Evolutionary conservation across 139 green algal species (phyloP), one percentile per base, ranked within the genome.

Genomic region (Axilococcus clingmanii): DNA sequence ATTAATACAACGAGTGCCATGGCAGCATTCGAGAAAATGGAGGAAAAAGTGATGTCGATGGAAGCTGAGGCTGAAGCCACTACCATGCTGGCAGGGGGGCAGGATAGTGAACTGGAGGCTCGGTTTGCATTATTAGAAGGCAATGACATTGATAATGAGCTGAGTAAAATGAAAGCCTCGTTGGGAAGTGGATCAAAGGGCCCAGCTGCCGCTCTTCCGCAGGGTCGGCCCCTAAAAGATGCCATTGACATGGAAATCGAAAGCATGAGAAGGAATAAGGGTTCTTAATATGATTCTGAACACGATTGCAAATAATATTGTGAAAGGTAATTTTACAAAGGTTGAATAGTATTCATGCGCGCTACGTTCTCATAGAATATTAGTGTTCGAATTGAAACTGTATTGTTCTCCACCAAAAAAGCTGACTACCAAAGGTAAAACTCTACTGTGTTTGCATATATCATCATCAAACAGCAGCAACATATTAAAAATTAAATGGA

Each of bases 11-110:
- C 66, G 74, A 94, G 71, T 59, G 70, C 86, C 0, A 57, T 95
- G 12, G 79, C 77, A 7, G 91, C 92, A 2, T 97, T 97, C 65
- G 91, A 97, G 50, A 85, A 82, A 51, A 99, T 99, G 92, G 92
- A 99, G 74, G 91, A 99, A 72, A 97, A 97, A 77, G 86, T 97
- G 19, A 75, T 98, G 60, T 49, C 72, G 14, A 72, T 96, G 82
- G 91, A 98, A 75, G 78, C 83, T 4, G 75, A 96, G 68, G 75
- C 80, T 7, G 91, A 98, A 58, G 85, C 88, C 30, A 76, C 78
- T n/a, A 63, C 69, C 31, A 49, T 80, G 66, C 58, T 78, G 77
- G 61, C 91, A 44, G 62, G 65, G 9, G 74, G 72, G 6, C 59
- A 57, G 20, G 84, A 95, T 55, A n/a, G n/a, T n/a, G 61, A 66